These are phyloP conservation scores for Meripilus lineatus DNA, from an alignment of 1,284 basidiomycete genomes.

Conservation along the genomic window DNA sequence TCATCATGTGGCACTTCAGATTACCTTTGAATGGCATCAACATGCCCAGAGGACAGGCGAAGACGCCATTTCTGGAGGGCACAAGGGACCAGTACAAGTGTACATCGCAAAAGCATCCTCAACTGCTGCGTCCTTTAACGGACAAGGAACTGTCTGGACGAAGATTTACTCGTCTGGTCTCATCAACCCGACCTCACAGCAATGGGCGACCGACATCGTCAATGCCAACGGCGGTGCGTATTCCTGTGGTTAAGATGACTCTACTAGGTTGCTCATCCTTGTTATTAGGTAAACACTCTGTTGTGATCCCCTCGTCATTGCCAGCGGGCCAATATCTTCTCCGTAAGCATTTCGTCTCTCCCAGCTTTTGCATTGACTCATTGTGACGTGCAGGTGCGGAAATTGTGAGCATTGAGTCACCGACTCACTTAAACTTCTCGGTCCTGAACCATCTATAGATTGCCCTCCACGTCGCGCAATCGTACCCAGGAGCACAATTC, in stretches of 20 bases:
- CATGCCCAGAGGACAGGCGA: conserved; percentile 48
- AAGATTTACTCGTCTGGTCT: conserved; percentile 50
- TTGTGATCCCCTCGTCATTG: conserved; percentile 39
- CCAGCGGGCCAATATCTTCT: conserved; percentile 48
- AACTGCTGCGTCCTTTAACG: conserved; percentile 39
- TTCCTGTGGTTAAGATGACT: neutral
- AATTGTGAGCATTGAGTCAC: conserved; percentile 29
- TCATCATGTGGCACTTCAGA: conserved; percentile 9
- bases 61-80: conserved; percentile 46
- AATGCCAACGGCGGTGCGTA: conserved; percentile 34
- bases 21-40: conserved; percentile 43
- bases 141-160: conserved; percentile 47
- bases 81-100: conserved; percentile 47
- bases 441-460: conserved; percentile 24
- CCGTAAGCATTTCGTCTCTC: too few relatives aligned
- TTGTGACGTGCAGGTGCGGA: too few relatives aligned
- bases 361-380: too few relatives aligned
- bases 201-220: conserved; percentile 46
- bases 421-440: neutral
- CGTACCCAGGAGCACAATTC: conserved; percentile 43
- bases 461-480: conserved; percentile 39
- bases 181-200: conserved; percentile 28
- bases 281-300: conserved; percentile 38
- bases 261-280: neutral
- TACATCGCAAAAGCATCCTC: conserved; percentile 47